phyloP scores from a whole-genome alignment of 768 basidiomycete species.

The Pulveroboletus frians region DNA sequence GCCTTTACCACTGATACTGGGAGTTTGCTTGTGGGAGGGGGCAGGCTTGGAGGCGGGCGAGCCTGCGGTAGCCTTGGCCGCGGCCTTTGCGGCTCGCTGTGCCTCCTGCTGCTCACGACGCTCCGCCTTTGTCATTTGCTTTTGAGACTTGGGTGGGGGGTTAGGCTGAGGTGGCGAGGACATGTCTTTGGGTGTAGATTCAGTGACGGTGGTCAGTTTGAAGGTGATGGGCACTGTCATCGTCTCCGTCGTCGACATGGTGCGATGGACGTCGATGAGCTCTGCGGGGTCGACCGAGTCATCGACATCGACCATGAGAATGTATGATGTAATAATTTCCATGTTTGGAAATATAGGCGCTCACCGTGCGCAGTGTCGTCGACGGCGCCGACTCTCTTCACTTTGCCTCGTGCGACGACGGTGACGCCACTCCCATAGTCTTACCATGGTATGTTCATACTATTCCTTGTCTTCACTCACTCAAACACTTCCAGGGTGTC shows the following conservation, averaged over 20 bases:
- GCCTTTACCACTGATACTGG: constrained; percentile 20
- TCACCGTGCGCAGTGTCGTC: not conserved
- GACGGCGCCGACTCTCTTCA: not conserved
- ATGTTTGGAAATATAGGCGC: constrained; percentile 5
- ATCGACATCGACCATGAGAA: constrained; percentile 17
- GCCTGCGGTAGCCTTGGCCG: constrained; percentile 34
- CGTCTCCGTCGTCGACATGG: constrained; percentile 27
- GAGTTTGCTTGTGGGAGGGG: constrained; percentile 25
- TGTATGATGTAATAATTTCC: constrained; percentile 13
- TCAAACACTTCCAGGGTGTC: constrained; percentile 66
- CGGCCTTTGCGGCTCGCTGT: constrained; percentile 73
- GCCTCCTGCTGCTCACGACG: constrained; percentile 74
- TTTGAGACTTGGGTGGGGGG: constrained; percentile 44
- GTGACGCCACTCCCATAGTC: not conserved
- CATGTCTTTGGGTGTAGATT: constrained; percentile 1
- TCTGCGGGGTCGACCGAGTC: constrained; percentile 13
- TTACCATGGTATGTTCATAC: constrained; percentile 18
- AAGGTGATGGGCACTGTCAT: constrained; percentile 7
- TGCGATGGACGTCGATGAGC: not conserved
- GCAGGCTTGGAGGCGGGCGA: constrained; percentile 23
- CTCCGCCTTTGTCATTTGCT: constrained; percentile 76
- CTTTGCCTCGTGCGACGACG: not conserved
- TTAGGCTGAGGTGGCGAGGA: constrained; percentile 2
- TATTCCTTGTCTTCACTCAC: not conserved
- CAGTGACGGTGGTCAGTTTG: constrained; percentile 9